phyloP scores from a whole-genome alignment of 2,329 filamentous ascomycete genomes.

The Cadophora sp. region DNA sequence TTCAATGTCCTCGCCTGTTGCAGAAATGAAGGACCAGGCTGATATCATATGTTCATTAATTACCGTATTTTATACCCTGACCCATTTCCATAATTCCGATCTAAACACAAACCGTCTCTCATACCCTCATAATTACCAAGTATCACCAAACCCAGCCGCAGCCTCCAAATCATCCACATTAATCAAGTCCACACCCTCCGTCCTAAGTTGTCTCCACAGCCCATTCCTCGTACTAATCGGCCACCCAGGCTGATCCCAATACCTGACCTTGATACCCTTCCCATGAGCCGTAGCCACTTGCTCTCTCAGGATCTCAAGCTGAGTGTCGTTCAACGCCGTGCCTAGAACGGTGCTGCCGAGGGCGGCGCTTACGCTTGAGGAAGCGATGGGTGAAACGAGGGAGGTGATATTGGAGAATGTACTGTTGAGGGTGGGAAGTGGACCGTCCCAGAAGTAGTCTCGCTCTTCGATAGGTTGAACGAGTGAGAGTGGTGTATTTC shows the following conservation, averaged over 20 bases:
- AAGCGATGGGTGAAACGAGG: slow-evolving; percentile 52
- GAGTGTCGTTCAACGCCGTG: slow-evolving; percentile 53
- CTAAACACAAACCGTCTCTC: background rate
- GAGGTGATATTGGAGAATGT: slow-evolving; percentile 41
- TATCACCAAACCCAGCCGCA: slow-evolving; percentile 36
- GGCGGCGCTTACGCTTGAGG: slow-evolving; percentile 58
- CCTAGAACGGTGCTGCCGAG: slow-evolving; percentile 56
- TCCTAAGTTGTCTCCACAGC: slow-evolving; percentile 60
- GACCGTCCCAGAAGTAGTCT: slow-evolving; percentile 66
- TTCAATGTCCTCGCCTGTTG: background rate
- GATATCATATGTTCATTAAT: slow-evolving; percentile 7
- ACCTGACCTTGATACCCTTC: slow-evolving; percentile 58
- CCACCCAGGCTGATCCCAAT: slow-evolving; percentile 66
- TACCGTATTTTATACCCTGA: background rate
- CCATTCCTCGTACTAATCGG: slow-evolving; percentile 58
- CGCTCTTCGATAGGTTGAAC: slow-evolving; percentile 53
- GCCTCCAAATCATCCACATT: slow-evolving; percentile 63
- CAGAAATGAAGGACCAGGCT: background rate
- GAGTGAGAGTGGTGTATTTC: slow-evolving; percentile 53
- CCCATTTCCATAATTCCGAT: background rate
- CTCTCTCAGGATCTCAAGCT: slow-evolving; percentile 50
- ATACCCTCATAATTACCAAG: slow-evolving; percentile 21
- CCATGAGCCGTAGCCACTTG: slow-evolving; percentile 55
- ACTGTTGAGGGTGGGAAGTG: slow-evolving; percentile 38
- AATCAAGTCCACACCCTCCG: slow-evolving; percentile 63